Evolutionary conservation across 2,329 filamentous ascomycete species (phyloP).

Genomic region (Nigrospora sphaerica): DNA sequence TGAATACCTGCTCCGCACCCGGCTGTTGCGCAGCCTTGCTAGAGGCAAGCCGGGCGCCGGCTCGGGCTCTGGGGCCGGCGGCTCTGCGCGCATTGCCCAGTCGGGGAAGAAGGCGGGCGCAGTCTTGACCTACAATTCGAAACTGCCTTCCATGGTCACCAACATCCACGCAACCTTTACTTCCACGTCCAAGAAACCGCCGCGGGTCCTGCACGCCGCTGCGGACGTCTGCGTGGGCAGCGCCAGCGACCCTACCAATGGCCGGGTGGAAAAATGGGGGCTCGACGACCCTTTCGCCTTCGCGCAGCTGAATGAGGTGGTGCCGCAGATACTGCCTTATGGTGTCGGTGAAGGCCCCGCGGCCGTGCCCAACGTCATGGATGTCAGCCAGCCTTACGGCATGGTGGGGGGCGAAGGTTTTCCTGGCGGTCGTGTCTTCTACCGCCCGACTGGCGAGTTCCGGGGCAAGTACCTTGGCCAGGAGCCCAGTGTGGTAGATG

Average conservation of each 20-base stretch:
- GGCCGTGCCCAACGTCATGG: constrained; percentile 79
- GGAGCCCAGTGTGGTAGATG: constrained; percentile 52
- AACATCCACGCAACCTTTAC: constrained; percentile 72
- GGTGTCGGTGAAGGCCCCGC: constrained; percentile 74
- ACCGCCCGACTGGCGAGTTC: constrained; percentile 65
- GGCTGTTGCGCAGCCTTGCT: constrained; percentile 71
- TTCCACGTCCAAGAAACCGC: constrained; percentile 61
- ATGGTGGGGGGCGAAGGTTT: constrained; percentile 81
- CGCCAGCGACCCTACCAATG: constrained; percentile 70
- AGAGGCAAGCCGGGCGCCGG: constrained; percentile 70
- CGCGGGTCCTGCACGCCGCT: constrained; percentile 76
- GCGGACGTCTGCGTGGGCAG: constrained; percentile 73
- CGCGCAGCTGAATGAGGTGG: constrained; percentile 70
- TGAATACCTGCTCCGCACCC: constrained; percentile 85
- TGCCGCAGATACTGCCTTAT: constrained; percentile 66
- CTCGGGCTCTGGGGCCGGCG: constrained; percentile 38
- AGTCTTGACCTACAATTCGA: constrained; percentile 79
- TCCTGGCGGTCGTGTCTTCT: constrained; percentile 75
- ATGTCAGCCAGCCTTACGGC: constrained; percentile 79
- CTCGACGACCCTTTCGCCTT: constrained; percentile 68
- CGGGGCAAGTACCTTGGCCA: constrained; percentile 67
- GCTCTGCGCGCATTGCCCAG: constrained; percentile 39
- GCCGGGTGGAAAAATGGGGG: constrained; percentile 77
- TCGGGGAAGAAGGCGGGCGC: constrained; percentile 62
- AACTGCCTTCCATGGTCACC: constrained; percentile 71